Percentiles rank a stretch among this genome's conserved stretches.
phyloP scores from a whole-genome alignment of 805 yeast species.

The Candida sphagnicola region DNA sequence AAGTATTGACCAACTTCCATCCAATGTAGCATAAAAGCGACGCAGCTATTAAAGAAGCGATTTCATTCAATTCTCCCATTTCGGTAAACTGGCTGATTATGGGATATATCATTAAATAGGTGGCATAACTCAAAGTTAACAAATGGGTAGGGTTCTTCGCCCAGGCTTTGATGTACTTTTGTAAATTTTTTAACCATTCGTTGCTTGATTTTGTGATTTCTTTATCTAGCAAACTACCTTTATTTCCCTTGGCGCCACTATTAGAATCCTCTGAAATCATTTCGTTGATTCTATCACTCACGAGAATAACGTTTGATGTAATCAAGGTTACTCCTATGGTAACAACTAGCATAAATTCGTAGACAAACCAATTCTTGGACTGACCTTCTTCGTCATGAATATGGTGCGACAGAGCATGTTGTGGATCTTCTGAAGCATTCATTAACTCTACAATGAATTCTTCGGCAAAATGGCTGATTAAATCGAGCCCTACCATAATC shows the following conservation, averaged over 20 bases:
- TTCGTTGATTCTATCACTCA: slow-evolving; percentile 28
- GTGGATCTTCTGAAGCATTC: slow-evolving; percentile 12
- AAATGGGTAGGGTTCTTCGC: slow-evolving; percentile 42
- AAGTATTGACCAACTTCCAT: slow-evolving; percentile 46
- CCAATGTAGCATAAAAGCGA: slow-evolving; percentile 44
- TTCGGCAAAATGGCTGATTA: slow-evolving; percentile 82
- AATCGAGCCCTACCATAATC: slow-evolving; percentile 86
- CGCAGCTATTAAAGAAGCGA: slow-evolving; percentile 44
- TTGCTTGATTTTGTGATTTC: slow-evolving; percentile 1
- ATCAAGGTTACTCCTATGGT: slow-evolving; percentile 25
- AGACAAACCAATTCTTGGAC: slow-evolving; percentile 23
- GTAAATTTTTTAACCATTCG: slow-evolving; percentile 3
- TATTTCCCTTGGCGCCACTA: slow-evolving; percentile 3
- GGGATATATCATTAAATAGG: slow-evolving; percentile 40
- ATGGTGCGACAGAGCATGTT: slow-evolving; percentile 35
- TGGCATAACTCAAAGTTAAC: slow-evolving; percentile 41
- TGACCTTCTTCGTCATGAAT: slow-evolving; percentile 28
- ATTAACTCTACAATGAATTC: slow-evolving; percentile 52
- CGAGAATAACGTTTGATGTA: slow-evolving; percentile 32
- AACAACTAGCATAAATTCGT: slow-evolving; percentile 21
- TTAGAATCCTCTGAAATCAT: slow-evolving; percentile 24
- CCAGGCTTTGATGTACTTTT: slow-evolving; percentile 14
- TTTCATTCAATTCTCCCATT: slow-evolving; percentile 39
- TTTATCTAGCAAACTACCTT: slow-evolving; percentile 8
- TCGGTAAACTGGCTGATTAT: slow-evolving; percentile 23